Evolutionary conservation across 2,329 filamentous ascomycete genomes (phyloP).

Genomic region (Coniochaeta sp.): DNA sequence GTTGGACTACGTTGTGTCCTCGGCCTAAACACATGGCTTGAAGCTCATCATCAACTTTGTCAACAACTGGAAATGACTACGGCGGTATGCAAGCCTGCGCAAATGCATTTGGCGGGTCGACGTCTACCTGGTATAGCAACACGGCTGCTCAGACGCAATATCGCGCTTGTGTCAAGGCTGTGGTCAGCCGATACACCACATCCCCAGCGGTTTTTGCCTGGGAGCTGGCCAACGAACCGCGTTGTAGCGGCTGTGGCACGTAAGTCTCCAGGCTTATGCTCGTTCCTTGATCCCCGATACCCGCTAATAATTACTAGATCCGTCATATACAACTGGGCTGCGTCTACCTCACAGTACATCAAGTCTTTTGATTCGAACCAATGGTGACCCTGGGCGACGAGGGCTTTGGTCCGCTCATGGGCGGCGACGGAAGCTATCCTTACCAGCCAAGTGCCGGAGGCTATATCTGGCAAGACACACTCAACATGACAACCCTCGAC

Average conservation of each 20-base stretch:
- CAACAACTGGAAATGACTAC: constrained; percentile 63
- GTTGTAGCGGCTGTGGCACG: constrained; percentile 49
- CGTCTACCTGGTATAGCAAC: constrained; percentile 49
- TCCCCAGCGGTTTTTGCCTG: constrained; percentile 46
- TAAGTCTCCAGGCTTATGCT: constrained; percentile 4
- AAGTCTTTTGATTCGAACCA: constrained; percentile 62
- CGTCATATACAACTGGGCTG: constrained; percentile 53
- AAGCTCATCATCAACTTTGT: constrained; percentile 58
- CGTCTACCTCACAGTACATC: constrained; percentile 51
- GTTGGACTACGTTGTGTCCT: constrained; percentile 54
- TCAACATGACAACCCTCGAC: constrained; percentile 45
- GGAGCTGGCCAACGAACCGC: constrained; percentile 50
- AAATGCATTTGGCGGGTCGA: constrained; percentile 40
- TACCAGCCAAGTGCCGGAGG: constrained; percentile 41
- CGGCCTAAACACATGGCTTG: constrained; percentile 49
- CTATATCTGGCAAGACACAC: constrained; percentile 41
- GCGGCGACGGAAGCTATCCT: constrained; percentile 44
- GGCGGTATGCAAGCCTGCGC: constrained; percentile 52
- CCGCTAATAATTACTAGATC: constrained; percentile 14
- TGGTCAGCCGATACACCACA: too few relatives aligned
- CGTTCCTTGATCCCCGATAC: too few relatives aligned
- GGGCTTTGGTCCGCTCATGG: constrained; percentile 31
- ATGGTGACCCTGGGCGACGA: constrained; percentile 58
- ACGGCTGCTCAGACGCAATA: constrained; percentile 48
- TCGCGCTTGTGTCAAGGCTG: constrained; percentile 37